phyloP scores from a whole-genome alignment of 2,329 filamentous ascomycete genomes.

The Aspergillus pseudonomiae region DNA sequence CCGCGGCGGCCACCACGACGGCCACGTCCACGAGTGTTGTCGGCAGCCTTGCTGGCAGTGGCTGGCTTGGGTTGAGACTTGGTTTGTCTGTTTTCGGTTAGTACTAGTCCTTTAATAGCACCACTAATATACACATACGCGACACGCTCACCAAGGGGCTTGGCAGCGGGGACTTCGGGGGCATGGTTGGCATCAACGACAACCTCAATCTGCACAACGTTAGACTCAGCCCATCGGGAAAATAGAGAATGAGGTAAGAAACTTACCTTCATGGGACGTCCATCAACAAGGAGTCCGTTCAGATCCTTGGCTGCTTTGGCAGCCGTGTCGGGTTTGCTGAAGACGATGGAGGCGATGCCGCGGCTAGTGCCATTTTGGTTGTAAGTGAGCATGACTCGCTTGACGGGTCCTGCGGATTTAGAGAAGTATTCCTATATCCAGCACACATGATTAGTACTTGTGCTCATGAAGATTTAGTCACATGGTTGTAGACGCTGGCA shows the following conservation, averaged over 20 bases:
- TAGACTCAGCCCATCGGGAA: neutral
- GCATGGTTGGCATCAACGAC: conserved; percentile 77
- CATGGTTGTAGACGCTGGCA: conserved; percentile 23
- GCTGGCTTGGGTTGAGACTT: conserved; percentile 83
- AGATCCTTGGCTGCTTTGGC: conserved; percentile 80
- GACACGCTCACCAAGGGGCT: conserved; percentile 81
- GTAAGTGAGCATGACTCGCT: conserved; percentile 88
- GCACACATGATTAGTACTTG: conserved; percentile 49
- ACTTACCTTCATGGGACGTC: conserved; percentile 82
- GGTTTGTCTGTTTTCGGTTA: conserved; percentile 52
- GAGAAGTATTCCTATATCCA: conserved; percentile 90
- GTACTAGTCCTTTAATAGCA: conserved; percentile 8
- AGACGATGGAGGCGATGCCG: conserved; percentile 88
- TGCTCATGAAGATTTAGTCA: conserved; percentile 28
- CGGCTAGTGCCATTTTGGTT: conserved; percentile 89
- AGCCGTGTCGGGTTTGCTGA: conserved; percentile 78
- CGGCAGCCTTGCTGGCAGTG: conserved; percentile 70
- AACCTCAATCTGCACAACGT: conserved; percentile 73
- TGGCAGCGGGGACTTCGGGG: conserved; percentile 68
- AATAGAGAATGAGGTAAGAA: conserved; percentile 11
- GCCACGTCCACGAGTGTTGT: conserved; percentile 47
- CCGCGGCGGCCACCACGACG: conserved; percentile 54
- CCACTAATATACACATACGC: conserved; percentile 54
- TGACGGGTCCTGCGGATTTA: conserved; percentile 85
- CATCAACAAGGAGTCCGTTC: conserved; percentile 89